Evolutionary conservation across 768 basidiomycete genomes (phyloP).

Genomic region (Hypholoma sublateritium): DNA sequence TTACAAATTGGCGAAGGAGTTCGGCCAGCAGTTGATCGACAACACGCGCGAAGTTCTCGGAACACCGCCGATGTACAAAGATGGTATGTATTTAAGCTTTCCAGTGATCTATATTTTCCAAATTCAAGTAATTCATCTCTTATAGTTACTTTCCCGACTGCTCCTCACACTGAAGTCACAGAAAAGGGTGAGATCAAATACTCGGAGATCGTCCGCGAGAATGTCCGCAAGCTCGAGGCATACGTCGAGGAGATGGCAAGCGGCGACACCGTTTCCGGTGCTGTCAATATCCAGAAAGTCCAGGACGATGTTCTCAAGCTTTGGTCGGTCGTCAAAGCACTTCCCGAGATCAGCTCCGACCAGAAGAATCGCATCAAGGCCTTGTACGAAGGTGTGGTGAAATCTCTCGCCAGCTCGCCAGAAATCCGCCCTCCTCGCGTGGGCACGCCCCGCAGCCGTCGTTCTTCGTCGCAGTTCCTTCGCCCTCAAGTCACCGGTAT

Average conservation of each 20-base stretch:
- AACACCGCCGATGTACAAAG: constrained; percentile 90
- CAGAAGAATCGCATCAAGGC: constrained; percentile 96
- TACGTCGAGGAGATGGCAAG: constrained; percentile 99
- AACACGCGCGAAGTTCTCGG: constrained; percentile 86
- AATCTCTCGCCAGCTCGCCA: constrained; percentile 81
- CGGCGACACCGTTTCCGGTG: constrained; percentile 79
- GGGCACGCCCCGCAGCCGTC: constrained; percentile 60
- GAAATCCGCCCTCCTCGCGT: constrained; percentile 55
- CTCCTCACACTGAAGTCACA: constrained; percentile 92
- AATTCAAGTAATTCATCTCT: constrained; percentile 1
- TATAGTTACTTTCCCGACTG: constrained; percentile 95
- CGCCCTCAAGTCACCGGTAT: constrained; percentile 82
- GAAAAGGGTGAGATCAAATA: constrained; percentile 94
- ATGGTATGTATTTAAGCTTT: constrained; percentile 60
- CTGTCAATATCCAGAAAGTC: constrained; percentile 95
- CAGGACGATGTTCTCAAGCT: constrained; percentile 96
- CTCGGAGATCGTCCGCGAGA: constrained; percentile 92
- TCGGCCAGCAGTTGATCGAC: constrained; percentile 93
- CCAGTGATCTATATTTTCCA: background rate
- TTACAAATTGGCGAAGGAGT: constrained; percentile 94
- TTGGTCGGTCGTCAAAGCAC: constrained; percentile 96
- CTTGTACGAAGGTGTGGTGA: constrained; percentile 94
- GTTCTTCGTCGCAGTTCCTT: constrained; percentile 96
- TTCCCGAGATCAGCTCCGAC: constrained; percentile 95
- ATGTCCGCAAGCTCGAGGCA: constrained; percentile 95